Percentiles rank a stretch among this genome's conserved stretches.
These are phyloP conservation scores for Populus ilicifolia DNA, from an alignment of 345 rosid genomes.

Conservation along the genomic window DNA sequence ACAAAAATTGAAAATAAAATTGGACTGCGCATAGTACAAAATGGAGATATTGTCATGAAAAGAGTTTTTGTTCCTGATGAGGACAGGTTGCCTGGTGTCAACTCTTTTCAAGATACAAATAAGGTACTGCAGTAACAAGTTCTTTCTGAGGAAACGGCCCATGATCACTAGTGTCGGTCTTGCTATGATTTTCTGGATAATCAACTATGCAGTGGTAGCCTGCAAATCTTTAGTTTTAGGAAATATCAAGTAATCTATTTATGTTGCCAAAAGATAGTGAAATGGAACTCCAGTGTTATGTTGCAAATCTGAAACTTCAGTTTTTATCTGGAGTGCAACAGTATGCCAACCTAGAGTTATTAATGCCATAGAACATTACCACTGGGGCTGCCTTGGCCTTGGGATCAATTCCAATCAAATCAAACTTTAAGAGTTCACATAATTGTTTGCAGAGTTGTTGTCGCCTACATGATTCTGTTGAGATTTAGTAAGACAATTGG, in stretches of 20 bases:
- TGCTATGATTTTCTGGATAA: neutral
- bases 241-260: neutral
- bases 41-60: constrained; percentile 81
- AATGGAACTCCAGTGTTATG: neutral
- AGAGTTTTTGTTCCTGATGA: constrained; percentile 84
- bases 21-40: constrained; percentile 90
- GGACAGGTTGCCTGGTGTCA: constrained; percentile 80
- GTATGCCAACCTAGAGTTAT: neutral
- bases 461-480: no score
- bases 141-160: neutral
- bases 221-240: neutral
- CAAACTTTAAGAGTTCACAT: neutral
- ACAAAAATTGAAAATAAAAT: constrained; percentile 91
- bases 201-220: neutral
- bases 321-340: neutral
- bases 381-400: neutral
- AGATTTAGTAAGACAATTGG: neutral
- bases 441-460: neutral
- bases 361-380: neutral
- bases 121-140: constrained; percentile 47
- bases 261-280: neutral
- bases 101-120: constrained; percentile 85
- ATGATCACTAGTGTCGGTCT: neutral
- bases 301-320: neutral
- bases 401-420: neutral